Evolutionary conservation across 2,329 filamentous ascomycete species (phyloP), one percentile per base, ranked within the genome.

Genomic region (Cryphonectria carpinicola): DNA sequence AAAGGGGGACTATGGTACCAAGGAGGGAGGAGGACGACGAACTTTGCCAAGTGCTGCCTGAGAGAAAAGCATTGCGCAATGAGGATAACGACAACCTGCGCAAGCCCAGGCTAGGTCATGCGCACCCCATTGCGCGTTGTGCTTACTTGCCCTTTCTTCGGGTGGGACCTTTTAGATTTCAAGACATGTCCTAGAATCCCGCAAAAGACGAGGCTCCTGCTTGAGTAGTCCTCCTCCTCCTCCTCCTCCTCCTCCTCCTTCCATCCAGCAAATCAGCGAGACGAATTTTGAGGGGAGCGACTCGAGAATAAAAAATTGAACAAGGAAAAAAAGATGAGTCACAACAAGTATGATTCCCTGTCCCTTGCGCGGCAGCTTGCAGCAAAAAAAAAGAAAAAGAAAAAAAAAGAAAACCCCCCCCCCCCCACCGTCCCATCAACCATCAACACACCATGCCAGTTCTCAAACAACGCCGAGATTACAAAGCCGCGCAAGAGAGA

Each of bases 331-430:
- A 46, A 17, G 5, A 58, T 70, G 69, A 70, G 69, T 70, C 69
- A 70, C 46, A 49, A 49, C 17, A 10, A 10, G 60, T 32, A n/a
- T 66, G 10, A 11, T 67, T 67, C 65, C 68, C 68, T 67, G 64
- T 63, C 64, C 10, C 37, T 32, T 39, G 32, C n/a, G 39, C 32
- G 61, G 39, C n/a, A 46, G 39, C 46, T 49, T 49, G 46, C 46
- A 49, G 46, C 46, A 49, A 0, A 11, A 39, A 4, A 22, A 22
- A n/a, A 39, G 0, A 3, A 3, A 11, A 39, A 4, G 7, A 22
- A n/a, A 39, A 1, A 3, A 10, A 39, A 4, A 22, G 22, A n/a
- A 39, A 1, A 1, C 28, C 28, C 28, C 3, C 28, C 32, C 32
- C 32, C 32, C 32, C 32, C 32, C 32, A 32, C 32, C 56, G 56